Conservation (phyloP, 345 rosid species). For the Eucalyptus victrix region DNA sequence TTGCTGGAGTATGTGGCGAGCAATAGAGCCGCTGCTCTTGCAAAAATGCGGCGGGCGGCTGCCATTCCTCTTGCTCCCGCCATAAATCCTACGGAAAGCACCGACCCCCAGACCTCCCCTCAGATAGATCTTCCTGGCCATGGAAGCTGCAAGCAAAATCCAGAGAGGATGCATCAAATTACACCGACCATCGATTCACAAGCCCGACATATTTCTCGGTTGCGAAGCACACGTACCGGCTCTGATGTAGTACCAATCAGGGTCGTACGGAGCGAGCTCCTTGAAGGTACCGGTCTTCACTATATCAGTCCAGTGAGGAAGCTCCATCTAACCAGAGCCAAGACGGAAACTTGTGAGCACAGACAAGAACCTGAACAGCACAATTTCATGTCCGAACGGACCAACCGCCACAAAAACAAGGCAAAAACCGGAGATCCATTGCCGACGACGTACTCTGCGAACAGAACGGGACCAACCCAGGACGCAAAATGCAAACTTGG, state of each 20-base stretch:
- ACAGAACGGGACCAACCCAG: background rate
- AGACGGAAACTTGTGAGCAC: background rate
- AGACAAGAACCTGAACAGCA: background rate
- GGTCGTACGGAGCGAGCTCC: constrained; percentile 74
- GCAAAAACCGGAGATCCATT: background rate
- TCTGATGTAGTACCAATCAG: constrained; percentile 59
- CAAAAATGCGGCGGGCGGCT: constrained; percentile 32
- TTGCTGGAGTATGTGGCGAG: constrained; percentile 42
- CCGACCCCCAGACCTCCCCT: constrained; percentile 42
- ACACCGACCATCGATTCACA: background rate
- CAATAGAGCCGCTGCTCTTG: constrained; percentile 38
- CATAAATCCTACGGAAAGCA: constrained; percentile 26
- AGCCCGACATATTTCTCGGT: background rate
- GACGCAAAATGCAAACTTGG: background rate
- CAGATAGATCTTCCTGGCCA: constrained; percentile 36
- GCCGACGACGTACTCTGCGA: background rate
- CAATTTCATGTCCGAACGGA: background rate
- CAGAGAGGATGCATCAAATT: background rate
- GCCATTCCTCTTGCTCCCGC: constrained; percentile 38
- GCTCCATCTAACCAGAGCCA: constrained; percentile 26
- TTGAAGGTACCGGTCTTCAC: constrained; percentile 61
- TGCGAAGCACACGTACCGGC: constrained; percentile 14
- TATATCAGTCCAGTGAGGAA: constrained; percentile 61
- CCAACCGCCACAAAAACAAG: background rate
- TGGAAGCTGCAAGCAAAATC: constrained; percentile 14